Evolutionary conservation across 257 asterid species (phyloP), one percentile per base, ranked within the genome.

Genomic region (Salvia miltiorrhiza): DNA sequence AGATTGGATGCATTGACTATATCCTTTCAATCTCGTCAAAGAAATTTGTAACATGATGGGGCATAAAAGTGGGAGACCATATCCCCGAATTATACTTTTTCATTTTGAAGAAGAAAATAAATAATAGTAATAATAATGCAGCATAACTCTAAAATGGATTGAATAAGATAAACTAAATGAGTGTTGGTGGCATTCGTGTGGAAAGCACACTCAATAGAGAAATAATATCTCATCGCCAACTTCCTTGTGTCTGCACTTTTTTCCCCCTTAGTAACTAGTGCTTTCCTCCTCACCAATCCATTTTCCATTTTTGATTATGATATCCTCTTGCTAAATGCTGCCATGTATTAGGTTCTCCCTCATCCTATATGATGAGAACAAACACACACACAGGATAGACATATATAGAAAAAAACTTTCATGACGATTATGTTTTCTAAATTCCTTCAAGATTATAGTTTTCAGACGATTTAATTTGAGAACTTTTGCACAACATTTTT

Each of bases 201-300:
- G 87, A 85, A 77, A 79, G 65, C 90, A 78, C 85, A 82, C 82
- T 69, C 74, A 63, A 76, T 73, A 59, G 70, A 57, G 43, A 71
- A 82, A 72, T 77, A 69, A 47, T 70, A 77, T 81, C 75, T 58
- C 47, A 44, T 49, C 63, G 45, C 64, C 74, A 59, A 61, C 71
- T 58, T 30, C 43, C 68, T 33, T 52, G 33, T 76, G 80, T 71
- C 78, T 74, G 41, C n/a, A 14, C 19, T 14, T 68, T 37, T 70
- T 63, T 21, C 26, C 58, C 26, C 44, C 40, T 63, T 63, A 26
- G 23, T 11, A 10, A 19, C 7, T 54, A 54, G 77, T 78, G 88
- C 73, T 50, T 35, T 78, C 88, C 81, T 82, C 83, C 73, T 85
- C 86, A 80, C 76, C 78, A 73, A 76, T 80, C 84, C 90, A 82